Conservation (phyloP, 1,284 basidiomycete genomes). For the Austroboletus niveus region DNA sequence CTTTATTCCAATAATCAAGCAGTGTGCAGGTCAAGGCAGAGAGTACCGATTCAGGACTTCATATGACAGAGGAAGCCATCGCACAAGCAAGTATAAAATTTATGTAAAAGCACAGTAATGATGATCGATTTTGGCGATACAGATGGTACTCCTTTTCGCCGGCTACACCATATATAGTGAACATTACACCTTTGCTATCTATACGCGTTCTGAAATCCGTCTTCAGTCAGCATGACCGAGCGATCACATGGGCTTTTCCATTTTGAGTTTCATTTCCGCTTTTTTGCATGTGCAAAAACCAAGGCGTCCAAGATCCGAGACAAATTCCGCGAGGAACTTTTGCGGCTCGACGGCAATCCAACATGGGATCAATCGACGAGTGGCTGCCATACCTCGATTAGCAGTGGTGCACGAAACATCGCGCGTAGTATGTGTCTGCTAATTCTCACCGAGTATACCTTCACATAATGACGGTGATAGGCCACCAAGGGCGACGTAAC, state of each 20-base stretch:
- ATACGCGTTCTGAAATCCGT: neutral
- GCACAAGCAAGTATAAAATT: conserved; percentile 40
- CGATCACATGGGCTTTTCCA: neutral
- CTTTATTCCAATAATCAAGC: too few relatives aligned
- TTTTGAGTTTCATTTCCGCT: neutral
- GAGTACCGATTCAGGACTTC: conserved; percentile 32
- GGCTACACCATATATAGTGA: conserved; percentile 42
- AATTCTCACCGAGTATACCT: neutral
- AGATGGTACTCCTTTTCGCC: conserved; percentile 37
- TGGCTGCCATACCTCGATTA: conserved; percentile 35
- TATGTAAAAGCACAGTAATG: neutral
- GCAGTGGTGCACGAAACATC: conserved; percentile 6
- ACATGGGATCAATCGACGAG: conserved; percentile 35
- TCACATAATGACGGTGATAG: conserved; percentile 20
- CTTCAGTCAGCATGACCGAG: conserved; percentile 20
- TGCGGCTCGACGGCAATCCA: conserved; percentile 28
- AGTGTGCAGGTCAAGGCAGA: conserved; percentile 47
- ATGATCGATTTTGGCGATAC: neutral
- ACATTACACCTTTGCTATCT: too few relatives aligned
- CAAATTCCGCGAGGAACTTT: conserved; percentile 43
- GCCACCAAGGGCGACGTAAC: conserved; percentile 51
- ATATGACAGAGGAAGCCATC: conserved; percentile 54
- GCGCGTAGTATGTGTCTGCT: conserved; percentile 15
- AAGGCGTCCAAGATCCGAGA: conserved; percentile 31
- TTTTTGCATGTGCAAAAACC: conserved; percentile 12